Percentiles rank a stretch among this genome's conserved stretches.
Conservation (phyloP, 306 rosid species). For the barrel medic (Medicago truncatula) region DNA sequence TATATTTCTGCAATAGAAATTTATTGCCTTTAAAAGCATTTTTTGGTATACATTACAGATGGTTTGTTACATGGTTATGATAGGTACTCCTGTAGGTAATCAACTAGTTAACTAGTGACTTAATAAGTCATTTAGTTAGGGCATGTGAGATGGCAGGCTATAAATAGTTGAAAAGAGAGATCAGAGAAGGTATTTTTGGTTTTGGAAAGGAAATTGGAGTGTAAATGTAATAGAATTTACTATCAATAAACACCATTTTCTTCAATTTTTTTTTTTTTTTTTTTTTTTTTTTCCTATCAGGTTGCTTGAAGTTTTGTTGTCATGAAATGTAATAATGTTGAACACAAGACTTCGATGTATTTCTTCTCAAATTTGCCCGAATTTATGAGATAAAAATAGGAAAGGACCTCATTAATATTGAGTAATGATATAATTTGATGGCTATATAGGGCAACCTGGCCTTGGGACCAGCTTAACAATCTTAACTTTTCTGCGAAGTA, state of each 20-base stretch:
- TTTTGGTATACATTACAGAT: conserved; percentile 1
- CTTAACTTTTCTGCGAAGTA: conserved; percentile 26
- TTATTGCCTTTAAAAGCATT: conserved; percentile 31
- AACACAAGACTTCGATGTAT: not conserved
- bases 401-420: conserved; percentile 14
- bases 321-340: conserved; percentile 7
- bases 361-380: conserved; percentile 33
- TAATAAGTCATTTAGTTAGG: not conserved
- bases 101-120: conserved; percentile 4
- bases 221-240: not conserved
- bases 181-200: not conserved
- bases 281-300: not conserved
- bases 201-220: not conserved
- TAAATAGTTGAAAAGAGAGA: not conserved
- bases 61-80: not conserved
- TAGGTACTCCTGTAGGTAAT: not conserved
- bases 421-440: conserved; percentile 26
- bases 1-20: not conserved
- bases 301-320: conserved; percentile 24
- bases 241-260: not conserved
- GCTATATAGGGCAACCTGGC: conserved; percentile 1
- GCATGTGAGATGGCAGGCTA: not conserved
- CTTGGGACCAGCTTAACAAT: conserved; percentile 9
- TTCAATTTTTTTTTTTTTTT: not conserved
- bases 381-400: conserved; percentile 8